These are phyloP conservation scores for Cordia subcordata DNA, from an alignment of 257 asterid species.

Conservation along the genomic window DNA sequence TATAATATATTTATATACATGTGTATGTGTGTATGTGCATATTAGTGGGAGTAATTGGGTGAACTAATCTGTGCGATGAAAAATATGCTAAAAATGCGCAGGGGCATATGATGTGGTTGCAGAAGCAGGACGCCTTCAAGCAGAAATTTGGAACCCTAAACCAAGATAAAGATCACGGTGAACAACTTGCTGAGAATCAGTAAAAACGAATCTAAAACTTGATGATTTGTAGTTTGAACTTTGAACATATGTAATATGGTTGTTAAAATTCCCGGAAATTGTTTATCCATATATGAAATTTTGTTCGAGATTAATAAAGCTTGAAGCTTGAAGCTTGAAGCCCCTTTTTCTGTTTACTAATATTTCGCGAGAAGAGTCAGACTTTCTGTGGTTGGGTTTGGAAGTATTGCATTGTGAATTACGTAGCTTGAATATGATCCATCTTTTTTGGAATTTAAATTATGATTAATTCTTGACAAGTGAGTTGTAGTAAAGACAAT, in stretches of 20 bases:
- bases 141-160: conserved; percentile 55
- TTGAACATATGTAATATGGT: not conserved
- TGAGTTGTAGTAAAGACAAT: not conserved
- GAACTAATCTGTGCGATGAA: not conserved
- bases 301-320: not conserved
- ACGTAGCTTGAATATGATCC: not conserved
- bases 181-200: conserved; percentile 21
- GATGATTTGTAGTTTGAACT: not conserved
- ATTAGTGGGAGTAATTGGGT: not conserved
- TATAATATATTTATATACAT: not conserved
- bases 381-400: not conserved
- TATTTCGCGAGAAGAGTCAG: too few species aligned
- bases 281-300: too few species aligned
- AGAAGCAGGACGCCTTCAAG: conserved; percentile 80
- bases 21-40: too few species aligned
- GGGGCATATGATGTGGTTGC: conserved; percentile 94
- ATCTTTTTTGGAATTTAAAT: too few species aligned
- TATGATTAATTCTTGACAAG: not conserved
- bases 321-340: too few species aligned
- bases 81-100: conserved; percentile 8
- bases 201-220: not conserved
- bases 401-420: not conserved
- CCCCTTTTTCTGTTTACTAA: too few species aligned
- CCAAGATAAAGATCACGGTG: conserved; percentile 22
- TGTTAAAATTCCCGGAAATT: not conserved